These are phyloP conservation scores for Monosporozyma yasuniensis DNA, from an alignment of 805 yeast genomes.

Conservation along the genomic window DNA sequence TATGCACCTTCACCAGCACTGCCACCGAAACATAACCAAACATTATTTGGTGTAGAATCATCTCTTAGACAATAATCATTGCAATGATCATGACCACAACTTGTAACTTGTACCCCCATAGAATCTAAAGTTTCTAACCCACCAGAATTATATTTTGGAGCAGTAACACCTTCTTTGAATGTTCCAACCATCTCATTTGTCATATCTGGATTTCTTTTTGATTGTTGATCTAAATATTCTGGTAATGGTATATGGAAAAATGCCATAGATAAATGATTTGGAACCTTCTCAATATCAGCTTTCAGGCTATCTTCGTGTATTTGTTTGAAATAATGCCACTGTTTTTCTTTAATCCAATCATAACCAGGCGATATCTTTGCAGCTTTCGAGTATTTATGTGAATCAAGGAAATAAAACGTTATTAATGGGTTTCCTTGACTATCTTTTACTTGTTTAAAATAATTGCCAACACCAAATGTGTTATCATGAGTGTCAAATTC, in stretches of 20 bases:
- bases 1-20: conserved; percentile 93
- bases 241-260: conserved; percentile 93
- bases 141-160: conserved; percentile 64
- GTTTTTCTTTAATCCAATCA: conserved; percentile 73
- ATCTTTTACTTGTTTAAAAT: conserved; percentile 41
- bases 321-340: conserved; percentile 47
- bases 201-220: conserved; percentile 23
- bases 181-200: conserved; percentile 46
- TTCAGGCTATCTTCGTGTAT: conserved; percentile 23
- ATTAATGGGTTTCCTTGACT: conserved; percentile 35
- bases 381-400: conserved; percentile 63
- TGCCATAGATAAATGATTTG: conserved; percentile 61
- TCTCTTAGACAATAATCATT: conserved; percentile 81
- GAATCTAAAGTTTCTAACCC: conserved; percentile 49
- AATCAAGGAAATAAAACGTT: conserved; percentile 69
- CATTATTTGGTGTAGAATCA: conserved; percentile 26
- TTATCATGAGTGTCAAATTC: conserved; percentile 39
- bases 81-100: conserved; percentile 93
- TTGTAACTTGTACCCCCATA: conserved; percentile 64
- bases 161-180: conserved; percentile 64
- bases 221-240: conserved; percentile 51
- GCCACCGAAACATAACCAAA: conserved; percentile 94
- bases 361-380: conserved; percentile 71
- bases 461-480: conserved; percentile 80
- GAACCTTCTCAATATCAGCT: conserved; percentile 27